phyloP scores from a whole-genome alignment of 352 stramenopile genomes.

The Plasmopara viticola region DNA sequence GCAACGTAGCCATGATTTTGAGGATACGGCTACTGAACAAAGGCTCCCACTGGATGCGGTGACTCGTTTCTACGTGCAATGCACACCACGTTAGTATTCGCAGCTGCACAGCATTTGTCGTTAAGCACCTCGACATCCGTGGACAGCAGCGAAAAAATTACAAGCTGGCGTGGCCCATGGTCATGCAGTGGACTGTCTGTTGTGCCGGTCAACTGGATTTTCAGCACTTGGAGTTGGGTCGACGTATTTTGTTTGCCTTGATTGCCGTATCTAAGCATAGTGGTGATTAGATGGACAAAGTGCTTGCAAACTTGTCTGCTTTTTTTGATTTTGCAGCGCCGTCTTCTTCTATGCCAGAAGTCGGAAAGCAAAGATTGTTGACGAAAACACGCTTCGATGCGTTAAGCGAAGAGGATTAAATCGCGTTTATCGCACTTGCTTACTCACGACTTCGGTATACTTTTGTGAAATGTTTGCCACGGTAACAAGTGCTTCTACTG shows the following conservation, averaged over 20 bases:
- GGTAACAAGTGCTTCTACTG: conserved; percentile 58
- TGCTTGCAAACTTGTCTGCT: conserved; percentile 48
- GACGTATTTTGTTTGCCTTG: conserved; percentile 55
- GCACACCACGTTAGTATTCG: conserved; percentile 61
- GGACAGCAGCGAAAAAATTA: conserved; percentile 20
- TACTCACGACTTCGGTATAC: too few species aligned
- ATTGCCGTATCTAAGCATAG: conserved; percentile 70
- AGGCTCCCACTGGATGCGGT: conserved; percentile 50
- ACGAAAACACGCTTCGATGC: conserved; percentile 46
- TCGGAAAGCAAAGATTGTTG: conserved; percentile 21
- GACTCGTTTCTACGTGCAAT: conserved; percentile 60
- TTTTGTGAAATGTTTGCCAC: too few species aligned
- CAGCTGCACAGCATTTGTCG: conserved; percentile 62
- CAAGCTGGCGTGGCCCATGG: conserved; percentile 43
- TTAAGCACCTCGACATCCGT: conserved; percentile 46
- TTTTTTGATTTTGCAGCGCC: conserved; percentile 56
- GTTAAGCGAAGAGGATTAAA: conserved; percentile 39
- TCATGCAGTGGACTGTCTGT: conserved; percentile 67
- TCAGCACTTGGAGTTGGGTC: conserved; percentile 51
- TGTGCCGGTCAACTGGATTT: conserved; percentile 56
- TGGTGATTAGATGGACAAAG: conserved; percentile 40
- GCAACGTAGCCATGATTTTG: conserved; percentile 2
- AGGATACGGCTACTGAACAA: conserved; percentile 13
- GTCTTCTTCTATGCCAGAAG: conserved; percentile 19
- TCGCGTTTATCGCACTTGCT: conserved; percentile 64